phyloP scores from a whole-genome alignment of 257 asterid genomes.

The Capsicum rhomboideum region DNA sequence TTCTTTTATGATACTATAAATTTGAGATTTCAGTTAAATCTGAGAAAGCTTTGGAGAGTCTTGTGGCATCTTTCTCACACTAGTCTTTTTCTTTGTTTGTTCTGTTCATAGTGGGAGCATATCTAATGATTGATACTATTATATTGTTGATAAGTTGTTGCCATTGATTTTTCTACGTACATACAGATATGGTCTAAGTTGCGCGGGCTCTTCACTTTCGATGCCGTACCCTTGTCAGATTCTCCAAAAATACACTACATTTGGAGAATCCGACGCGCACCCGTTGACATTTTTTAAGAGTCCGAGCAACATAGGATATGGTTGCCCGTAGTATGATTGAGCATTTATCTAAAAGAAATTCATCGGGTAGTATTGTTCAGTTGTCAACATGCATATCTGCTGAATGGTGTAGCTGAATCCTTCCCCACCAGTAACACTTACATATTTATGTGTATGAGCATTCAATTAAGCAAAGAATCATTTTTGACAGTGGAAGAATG shows the following conservation, averaged over 20 bases:
- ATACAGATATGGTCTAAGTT: background rate
- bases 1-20: background rate
- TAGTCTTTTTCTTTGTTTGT: background rate
- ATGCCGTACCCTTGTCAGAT: too few relatives aligned
- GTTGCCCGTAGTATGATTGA: background rate
- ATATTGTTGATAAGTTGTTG: too few relatives aligned
- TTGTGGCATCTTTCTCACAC: background rate
- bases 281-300: too few relatives aligned
- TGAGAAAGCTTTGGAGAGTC: background rate
- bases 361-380: background rate
- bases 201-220: too few relatives aligned
- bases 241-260: too few relatives aligned
- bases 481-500: background rate
- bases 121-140: background rate
- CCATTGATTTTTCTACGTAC: background rate
- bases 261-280: too few relatives aligned
- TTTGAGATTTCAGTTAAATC: background rate
- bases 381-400: background rate
- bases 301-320: too few relatives aligned
- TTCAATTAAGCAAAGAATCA: background rate
- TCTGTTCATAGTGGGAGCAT: background rate
- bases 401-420: background rate
- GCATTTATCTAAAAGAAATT: background rate
- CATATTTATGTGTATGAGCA: background rate
- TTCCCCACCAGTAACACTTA: background rate